Conservation (phyloP, 345 rosid species). For the Erodium maritimum region DNA sequence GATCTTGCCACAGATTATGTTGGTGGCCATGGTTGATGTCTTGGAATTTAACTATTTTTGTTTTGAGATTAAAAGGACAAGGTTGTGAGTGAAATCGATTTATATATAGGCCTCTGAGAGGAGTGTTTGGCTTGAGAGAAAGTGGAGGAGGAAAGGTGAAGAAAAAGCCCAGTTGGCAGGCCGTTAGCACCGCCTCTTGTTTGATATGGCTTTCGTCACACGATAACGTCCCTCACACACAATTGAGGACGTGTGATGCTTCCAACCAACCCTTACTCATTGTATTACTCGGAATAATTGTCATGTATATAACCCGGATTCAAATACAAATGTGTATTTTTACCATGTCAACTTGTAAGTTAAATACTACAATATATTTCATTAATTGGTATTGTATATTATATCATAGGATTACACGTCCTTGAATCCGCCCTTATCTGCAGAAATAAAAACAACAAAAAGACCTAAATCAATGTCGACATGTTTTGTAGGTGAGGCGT, state of each 20-base stretch:
- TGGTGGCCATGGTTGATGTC: background rate
- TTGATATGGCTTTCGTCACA: slow-evolving; percentile 7
- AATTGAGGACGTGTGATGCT: slow-evolving; percentile 24
- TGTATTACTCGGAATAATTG: no score
- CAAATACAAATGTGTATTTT: no score
- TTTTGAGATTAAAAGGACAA: background rate
- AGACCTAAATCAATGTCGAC: no score
- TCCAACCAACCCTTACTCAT: slow-evolving; percentile 5
- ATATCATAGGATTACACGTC: no score
- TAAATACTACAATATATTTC: no score
- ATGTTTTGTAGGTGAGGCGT: no score
- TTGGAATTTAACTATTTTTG: background rate
- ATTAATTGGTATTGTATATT: no score
- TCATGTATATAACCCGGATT: no score
- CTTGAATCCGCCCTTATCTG: no score
- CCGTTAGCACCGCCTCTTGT: slow-evolving; percentile 15
- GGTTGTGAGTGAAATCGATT: background rate
- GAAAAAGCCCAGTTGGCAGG: slow-evolving; percentile 8
- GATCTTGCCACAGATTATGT: background rate
- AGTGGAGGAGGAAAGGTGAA: slow-evolving; percentile 11
- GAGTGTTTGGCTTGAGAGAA: slow-evolving; percentile 7
- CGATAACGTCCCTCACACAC: slow-evolving; percentile 21
- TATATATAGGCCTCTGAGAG: background rate
- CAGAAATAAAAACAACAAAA: no score
- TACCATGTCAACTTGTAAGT: no score